Evolutionary conservation across 1,284 basidiomycete species (phyloP), one percentile per base, ranked within the genome.

Genomic region (Polyporus tsugae): DNA sequence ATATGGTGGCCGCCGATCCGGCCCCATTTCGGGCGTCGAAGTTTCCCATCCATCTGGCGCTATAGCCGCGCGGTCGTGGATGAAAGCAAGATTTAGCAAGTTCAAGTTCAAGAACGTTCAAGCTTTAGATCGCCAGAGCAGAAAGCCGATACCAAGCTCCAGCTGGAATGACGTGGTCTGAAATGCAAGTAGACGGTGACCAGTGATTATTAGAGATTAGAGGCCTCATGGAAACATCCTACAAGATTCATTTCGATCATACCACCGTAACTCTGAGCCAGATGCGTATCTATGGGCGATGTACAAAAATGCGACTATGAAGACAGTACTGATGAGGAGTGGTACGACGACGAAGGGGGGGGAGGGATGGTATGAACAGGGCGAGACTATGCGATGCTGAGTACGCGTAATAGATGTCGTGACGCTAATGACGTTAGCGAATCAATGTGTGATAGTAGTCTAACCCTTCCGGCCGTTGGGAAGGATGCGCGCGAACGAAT

Each of bases 301-400:
- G 60, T 66, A 66, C 65, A 66, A 39, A 35, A 55, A 66, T 62
- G 65, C 65, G 33, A 66, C 65, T 64, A 64, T 49, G 36, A 57
- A 62, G 39, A 66, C 60, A 66, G 42, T 66, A 59, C 55, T 36
- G 15, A 39, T 66, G 62, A 11, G 52, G 58, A 60, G 57, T 52
- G 46, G 46, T 52, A 52, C 46, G 46, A 25, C 46, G 46, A 52
- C 29, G 29, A 29, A 29, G 29, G 29, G 29, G 46, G 46, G 22
- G 46, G 46, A 11, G 46, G 25, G 46, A 52, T n/a, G 38, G 25
- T 58, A 58, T 36, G 55, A 58, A 35, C 39, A 53, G 46, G 17
- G 35, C 17, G 33, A 38, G 58, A 36, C 41, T 64, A 59, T 38
- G 41, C 7, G 29, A 49, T n/a, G 19, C 33, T 49, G 44, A 59